phyloP scores from a whole-genome alignment of 306 rosid species.

The Pyrus communis region DNA sequence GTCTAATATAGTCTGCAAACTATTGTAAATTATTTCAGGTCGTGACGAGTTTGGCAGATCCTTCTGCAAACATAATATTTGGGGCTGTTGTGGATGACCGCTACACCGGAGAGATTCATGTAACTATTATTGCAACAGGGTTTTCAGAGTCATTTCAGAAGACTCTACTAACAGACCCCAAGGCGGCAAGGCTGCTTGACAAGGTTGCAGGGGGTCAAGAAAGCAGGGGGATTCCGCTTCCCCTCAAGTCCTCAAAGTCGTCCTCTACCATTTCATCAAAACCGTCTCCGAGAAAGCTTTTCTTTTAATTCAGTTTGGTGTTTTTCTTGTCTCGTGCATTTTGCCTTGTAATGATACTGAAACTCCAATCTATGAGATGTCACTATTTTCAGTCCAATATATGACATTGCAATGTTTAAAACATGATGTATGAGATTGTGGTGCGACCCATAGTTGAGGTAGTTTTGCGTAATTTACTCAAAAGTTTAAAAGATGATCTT shows the following conservation, averaged over 20 bases:
- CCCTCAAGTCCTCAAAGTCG: conserved; percentile 36
- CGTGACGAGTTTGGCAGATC: conserved; percentile 94
- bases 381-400: background rate
- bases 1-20: background rate
- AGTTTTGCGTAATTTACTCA: too few species aligned
- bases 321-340: conserved; percentile 3
- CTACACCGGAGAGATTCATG: conserved; percentile 85
- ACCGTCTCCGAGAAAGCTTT: conserved; percentile 55
- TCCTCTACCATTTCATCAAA: conserved; percentile 47
- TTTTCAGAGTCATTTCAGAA: conserved; percentile 91
- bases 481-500: too few species aligned
- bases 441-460: too few species aligned
- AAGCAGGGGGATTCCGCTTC: conserved; percentile 44
- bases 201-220: conserved; percentile 57
- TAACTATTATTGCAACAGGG: conserved; percentile 89
- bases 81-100: conserved; percentile 97
- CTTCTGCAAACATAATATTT: conserved; percentile 89
- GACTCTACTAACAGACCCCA: conserved; percentile 78
- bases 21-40: conserved; percentile 44
- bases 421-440: too few species aligned
- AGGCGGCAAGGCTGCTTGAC: conserved; percentile 62
- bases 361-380: conserved; percentile 22
- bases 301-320: conserved; percentile 31
- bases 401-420: too few species aligned
- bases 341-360: conserved; percentile 34